These are phyloP conservation scores for Crithidia sp. DNA, from an alignment of 208 protist species.

Conservation along the genomic window DNA sequence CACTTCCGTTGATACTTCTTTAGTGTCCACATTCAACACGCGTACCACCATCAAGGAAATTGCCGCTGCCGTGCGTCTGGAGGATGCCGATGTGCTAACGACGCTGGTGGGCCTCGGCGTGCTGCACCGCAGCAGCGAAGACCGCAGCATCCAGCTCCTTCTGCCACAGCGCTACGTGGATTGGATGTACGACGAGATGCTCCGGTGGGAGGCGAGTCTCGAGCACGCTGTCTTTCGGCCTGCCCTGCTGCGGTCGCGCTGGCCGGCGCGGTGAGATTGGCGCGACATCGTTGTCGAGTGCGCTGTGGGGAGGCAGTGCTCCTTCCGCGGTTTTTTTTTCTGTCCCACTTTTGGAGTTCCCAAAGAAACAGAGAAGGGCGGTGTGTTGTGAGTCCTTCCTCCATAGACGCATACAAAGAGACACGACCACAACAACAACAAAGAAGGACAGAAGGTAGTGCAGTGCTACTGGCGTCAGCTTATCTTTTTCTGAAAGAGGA, in stretches of 20 bases:
- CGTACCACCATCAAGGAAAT: conserved; percentile 56
- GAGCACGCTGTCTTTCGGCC: conserved; percentile 55
- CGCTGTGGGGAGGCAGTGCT: not conserved
- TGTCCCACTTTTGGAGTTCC: not conserved
- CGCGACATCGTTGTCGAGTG: too few relatives aligned
- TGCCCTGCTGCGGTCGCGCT: conserved; percentile 29
- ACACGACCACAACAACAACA: too few relatives aligned
- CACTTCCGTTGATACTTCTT: not conserved
- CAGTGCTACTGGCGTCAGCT: too few relatives aligned
- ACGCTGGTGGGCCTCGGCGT: conserved; percentile 79
- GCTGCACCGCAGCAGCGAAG: conserved; percentile 76
- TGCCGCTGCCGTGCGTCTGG: conserved; percentile 60
- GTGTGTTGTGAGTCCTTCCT: too few relatives aligned
- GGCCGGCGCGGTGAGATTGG: not conserved
- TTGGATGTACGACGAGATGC: conserved; percentile 35
- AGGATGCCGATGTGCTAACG: conserved; percentile 79
- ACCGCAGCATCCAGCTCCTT: conserved; percentile 60
- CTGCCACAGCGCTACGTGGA: conserved; percentile 66
- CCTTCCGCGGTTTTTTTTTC: conserved; percentile 17
- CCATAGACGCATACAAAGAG: too few relatives aligned
- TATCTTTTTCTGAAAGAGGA: too few relatives aligned
- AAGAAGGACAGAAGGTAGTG: too few relatives aligned
- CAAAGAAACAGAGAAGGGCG: too few relatives aligned
- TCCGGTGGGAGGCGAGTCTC: conserved; percentile 28
- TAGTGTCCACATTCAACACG: not conserved